Evolutionary conservation across 345 rosid species (phyloP), one percentile per base, ranked within the genome.

Genomic region (Populus alba): DNA sequence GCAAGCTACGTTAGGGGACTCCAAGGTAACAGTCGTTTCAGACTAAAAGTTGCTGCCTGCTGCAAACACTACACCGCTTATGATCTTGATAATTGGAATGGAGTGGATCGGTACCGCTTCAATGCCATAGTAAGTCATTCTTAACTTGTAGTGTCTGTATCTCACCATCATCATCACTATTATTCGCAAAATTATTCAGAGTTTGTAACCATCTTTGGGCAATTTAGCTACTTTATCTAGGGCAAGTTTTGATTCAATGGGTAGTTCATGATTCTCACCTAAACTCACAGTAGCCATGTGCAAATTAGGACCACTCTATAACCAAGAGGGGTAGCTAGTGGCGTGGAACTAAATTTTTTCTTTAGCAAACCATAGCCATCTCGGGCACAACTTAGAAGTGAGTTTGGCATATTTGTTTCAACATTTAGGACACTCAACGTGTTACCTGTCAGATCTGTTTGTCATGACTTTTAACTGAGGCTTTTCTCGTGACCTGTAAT

Each of bases 1-100:
- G 85, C 79, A 22, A 75, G 79, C 47, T 82, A 82, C 37, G 85
- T 82, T 7, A 82, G 73, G 69, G 85, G 85, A 23, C 85, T 82
- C 11, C 85, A 82, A n/a, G 71, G 95, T 0, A 75, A 38, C 33
- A 79, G 67, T 5, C 90, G 94, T 5, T 86, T 85, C 75, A 82
- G 90, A 67, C 84, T 96, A 11, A 96, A 96, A 86, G 98, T 96
- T 7, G 99, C 99, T 16, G 98, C 99, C 17, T 90, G 99, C 72
- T 96, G 99, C 81, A 96, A 96, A 81, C 99, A 96, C 77, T 96
- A 87, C 90, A 92, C 98, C 1, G 99, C 98, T 35, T 96, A 96
- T 66, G 99, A 96, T 81, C 92, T 96, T 72, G 99, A 96, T 81
- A 91, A 96, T 27, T 96, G 99, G 99, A 88, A 91, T 53, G 97